These are phyloP conservation scores for Coccomyxa subellipsoidea DNA, from an alignment of 163 green algal genomes.

Conservation along the genomic window DNA sequence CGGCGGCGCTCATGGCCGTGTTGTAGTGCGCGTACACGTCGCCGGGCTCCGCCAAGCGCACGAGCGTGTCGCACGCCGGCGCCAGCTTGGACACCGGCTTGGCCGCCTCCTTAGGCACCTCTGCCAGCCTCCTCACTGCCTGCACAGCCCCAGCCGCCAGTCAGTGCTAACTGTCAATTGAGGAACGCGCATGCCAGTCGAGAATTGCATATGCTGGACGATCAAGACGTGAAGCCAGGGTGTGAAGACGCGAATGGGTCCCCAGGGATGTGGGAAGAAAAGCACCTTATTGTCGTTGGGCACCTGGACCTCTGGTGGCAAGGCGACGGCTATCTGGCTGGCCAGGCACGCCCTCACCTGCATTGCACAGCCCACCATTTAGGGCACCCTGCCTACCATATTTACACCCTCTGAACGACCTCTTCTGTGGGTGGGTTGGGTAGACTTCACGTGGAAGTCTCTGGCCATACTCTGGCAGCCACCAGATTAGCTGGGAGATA, in stretches of 20 bases:
- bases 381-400: not conserved
- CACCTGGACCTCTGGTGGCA: not conserved
- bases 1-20: constrained; percentile 6
- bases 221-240: too few species aligned
- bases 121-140: not conserved
- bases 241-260: too few species aligned
- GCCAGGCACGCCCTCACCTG: constrained; percentile 52
- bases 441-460: too few species aligned
- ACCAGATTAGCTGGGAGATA: too few species aligned
- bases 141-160: not conserved
- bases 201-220: too few species aligned
- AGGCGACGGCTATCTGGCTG: constrained; percentile 22
- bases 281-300: not conserved
- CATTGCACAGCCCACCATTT: not conserved
- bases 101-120: not conserved
- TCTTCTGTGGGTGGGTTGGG: too few species aligned
- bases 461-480: too few species aligned
- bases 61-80: constrained; percentile 23
- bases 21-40: constrained; percentile 29
- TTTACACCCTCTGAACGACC: too few species aligned
- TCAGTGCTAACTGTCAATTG: too few species aligned
- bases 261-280: too few species aligned
- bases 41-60: constrained; percentile 40
- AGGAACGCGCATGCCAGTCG: too few species aligned
- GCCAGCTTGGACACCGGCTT: not conserved